Conservation (phyloP, 2,329 filamentous ascomycete species). For the Neofusicoccum ribis region DNA sequence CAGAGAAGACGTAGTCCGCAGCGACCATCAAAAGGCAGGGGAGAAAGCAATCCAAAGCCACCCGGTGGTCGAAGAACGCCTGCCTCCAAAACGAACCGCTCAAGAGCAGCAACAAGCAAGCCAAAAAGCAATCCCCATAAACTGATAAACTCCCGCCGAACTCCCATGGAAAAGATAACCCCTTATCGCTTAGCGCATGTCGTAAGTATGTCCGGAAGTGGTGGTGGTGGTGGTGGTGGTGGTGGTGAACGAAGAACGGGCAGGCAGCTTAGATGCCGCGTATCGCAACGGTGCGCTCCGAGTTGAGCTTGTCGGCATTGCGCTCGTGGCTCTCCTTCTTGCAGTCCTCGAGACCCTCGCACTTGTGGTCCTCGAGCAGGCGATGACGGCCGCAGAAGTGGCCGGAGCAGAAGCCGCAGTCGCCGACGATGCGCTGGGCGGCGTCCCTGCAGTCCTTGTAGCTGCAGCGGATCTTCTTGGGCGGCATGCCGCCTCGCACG, state of each 20-base stretch:
- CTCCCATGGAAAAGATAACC: slow-evolving; percentile 6
- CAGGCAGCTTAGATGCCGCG: slow-evolving; percentile 68
- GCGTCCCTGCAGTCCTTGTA: slow-evolving; percentile 86
- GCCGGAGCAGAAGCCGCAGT: slow-evolving; percentile 92
- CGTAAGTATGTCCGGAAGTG: slow-evolving; percentile 17
- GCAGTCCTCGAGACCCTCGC: slow-evolving; percentile 89
- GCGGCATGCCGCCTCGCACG: slow-evolving; percentile 58
- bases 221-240: not conserved
- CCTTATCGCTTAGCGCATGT: slow-evolving; percentile 12
- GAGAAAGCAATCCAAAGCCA: slow-evolving; percentile 19
- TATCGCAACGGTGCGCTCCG: slow-evolving; percentile 90
- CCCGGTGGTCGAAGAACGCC: slow-evolving; percentile 16
- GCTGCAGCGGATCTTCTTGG: slow-evolving; percentile 80
- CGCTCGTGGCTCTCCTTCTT: slow-evolving; percentile 96
- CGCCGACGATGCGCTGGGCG: slow-evolving; percentile 90
- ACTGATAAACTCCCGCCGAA: slow-evolving; percentile 4
- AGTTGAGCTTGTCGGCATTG: slow-evolving; percentile 88
- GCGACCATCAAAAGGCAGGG: slow-evolving; percentile 1
- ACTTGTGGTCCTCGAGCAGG: slow-evolving; percentile 91
- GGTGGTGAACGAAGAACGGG: not conserved
- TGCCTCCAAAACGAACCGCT: slow-evolving; percentile 18
- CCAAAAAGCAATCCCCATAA: slow-evolving; percentile 7
- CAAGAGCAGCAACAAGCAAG: slow-evolving; percentile 16
- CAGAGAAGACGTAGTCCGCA: not conserved
- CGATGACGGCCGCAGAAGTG: slow-evolving; percentile 96